phyloP scores from a whole-genome alignment of 176 grass and related monocot genomes.

The Aegilops speltoides region DNA sequence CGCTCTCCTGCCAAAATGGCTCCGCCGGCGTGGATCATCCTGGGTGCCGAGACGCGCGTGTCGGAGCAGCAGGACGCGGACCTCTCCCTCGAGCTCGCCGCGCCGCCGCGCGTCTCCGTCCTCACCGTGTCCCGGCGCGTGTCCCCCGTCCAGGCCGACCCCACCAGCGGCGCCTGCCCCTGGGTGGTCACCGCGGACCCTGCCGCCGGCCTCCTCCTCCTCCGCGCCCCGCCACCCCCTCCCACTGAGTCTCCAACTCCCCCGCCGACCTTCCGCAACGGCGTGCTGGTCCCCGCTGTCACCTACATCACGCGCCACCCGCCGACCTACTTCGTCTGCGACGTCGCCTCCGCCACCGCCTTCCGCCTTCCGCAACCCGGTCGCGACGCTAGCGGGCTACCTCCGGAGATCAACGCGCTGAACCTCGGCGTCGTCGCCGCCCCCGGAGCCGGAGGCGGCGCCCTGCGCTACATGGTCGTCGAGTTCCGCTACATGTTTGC shows the following conservation, averaged over 20 bases:
- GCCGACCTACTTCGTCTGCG: background rate
- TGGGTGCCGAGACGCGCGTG: background rate
- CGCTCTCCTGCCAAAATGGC: background rate
- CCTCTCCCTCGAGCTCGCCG: background rate
- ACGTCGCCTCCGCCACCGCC: background rate
- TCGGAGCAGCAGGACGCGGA: background rate
- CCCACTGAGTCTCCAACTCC: background rate
- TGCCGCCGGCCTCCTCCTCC: slow-evolving; percentile 1
- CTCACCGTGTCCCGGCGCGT: background rate
- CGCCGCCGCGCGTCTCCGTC: background rate
- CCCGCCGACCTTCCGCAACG: background rate
- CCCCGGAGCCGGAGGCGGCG: background rate
- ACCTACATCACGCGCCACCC: background rate
- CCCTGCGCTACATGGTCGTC: background rate
- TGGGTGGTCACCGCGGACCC: background rate
- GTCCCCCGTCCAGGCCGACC: background rate
- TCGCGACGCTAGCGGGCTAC: background rate
- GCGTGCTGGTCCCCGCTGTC: background rate
- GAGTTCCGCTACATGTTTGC: slow-evolving; percentile 17
- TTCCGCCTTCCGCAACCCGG: background rate
- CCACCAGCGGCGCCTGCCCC: no score
- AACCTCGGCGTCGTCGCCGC: slow-evolving; percentile 9
- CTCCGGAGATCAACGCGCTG: background rate
- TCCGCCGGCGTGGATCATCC: background rate
- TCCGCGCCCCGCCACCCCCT: background rate